Evolutionary conservation across 169 alveolate genomes (phyloP).

Genomic region (Plasmodium relictum): DNA sequence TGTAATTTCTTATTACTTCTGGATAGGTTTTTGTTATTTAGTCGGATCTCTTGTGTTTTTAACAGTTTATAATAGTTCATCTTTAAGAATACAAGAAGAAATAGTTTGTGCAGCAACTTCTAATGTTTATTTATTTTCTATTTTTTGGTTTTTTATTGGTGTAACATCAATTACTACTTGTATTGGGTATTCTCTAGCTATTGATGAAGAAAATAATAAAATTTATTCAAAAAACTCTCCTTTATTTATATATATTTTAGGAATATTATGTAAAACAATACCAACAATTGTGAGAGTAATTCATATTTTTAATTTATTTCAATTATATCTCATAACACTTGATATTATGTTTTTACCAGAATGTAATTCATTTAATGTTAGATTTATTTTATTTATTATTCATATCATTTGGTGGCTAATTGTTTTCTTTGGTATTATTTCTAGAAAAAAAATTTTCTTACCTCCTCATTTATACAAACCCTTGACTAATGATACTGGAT

Average conservation of each 20-base stretch:
- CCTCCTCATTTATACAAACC: slow-evolving; percentile 75
- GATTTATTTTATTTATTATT: slow-evolving; percentile 41
- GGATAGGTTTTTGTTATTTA: slow-evolving; percentile 47
- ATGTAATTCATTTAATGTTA: slow-evolving; percentile 52
- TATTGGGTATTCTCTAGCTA: slow-evolving; percentile 29
- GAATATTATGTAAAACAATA: slow-evolving; percentile 61
- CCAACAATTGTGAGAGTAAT: slow-evolving; percentile 56
- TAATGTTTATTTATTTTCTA: slow-evolving; percentile 55
- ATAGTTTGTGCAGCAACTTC: slow-evolving; percentile 71
- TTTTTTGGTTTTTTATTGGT: slow-evolving; percentile 57
- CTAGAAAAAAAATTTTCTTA: slow-evolving; percentile 46
- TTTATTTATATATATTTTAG: slow-evolving; percentile 42
- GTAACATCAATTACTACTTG: slow-evolving; percentile 29
- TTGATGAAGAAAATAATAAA: slow-evolving; percentile 35
- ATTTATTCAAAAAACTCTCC: slow-evolving; percentile 28
- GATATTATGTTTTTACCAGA: slow-evolving; percentile 71
- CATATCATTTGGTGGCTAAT: slow-evolving; percentile 65
- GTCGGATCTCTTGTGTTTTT: slow-evolving; percentile 31
- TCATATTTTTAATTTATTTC: slow-evolving; percentile 70
- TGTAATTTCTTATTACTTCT: slow-evolving; percentile 58
- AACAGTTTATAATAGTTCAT: slow-evolving; percentile 30
- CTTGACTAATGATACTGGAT: slow-evolving; percentile 63
- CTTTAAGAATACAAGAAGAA: slow-evolving; percentile 48
- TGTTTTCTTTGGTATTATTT: slow-evolving; percentile 50
- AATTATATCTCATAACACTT: slow-evolving; percentile 33